A percentile compares a stretch with the other conserved stretches of the same genome.
Evolutionary conservation across 495 filamentous ascomycete genomes (phyloP).

Genomic region (Aspergillus affinis): DNA sequence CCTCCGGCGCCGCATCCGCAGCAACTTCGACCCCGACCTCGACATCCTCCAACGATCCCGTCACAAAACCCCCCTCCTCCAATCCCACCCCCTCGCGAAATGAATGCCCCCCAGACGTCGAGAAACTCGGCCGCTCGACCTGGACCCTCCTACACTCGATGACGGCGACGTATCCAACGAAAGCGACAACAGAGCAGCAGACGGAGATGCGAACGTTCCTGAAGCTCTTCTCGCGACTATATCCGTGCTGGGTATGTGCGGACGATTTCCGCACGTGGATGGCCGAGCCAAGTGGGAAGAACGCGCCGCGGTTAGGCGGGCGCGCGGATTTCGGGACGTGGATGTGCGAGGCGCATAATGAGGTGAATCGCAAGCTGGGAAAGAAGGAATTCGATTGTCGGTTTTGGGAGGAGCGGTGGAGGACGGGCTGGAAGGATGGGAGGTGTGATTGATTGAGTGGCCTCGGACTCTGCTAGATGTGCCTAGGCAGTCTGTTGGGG

Average conservation of each 20-base stretch:
- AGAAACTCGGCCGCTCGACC: slow-evolving; percentile 75
- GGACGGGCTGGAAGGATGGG: slow-evolving; percentile 91
- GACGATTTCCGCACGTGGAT: slow-evolving; percentile 89
- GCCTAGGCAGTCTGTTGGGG: too few species aligned
- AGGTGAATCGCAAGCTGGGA: slow-evolving; percentile 90
- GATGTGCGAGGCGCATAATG: slow-evolving; percentile 98
- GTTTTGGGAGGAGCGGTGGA: slow-evolving; percentile 92
- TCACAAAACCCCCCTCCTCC: slow-evolving; percentile 14
- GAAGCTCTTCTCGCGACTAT: slow-evolving; percentile 72
- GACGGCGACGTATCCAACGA: slow-evolving; percentile 77
- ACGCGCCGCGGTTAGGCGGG: slow-evolving; percentile 65
- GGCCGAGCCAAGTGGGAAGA: slow-evolving; percentile 53
- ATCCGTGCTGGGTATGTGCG: slow-evolving; percentile 94
- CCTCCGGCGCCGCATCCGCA: slow-evolving; percentile 12
- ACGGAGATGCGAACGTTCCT: slow-evolving; percentile 77
- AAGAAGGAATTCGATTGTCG: slow-evolving; percentile 90
- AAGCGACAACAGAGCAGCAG: slow-evolving; percentile 65
- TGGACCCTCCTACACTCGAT: slow-evolving; percentile 95
- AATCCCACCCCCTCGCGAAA: slow-evolving; percentile 21
- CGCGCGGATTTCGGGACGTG: slow-evolving; percentile 80
- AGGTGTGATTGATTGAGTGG: slow-evolving; percentile 42
- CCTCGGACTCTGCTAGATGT: not conserved
- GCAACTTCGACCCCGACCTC: slow-evolving; percentile 12
- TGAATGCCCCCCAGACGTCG: slow-evolving; percentile 63
- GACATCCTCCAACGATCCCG: slow-evolving; percentile 9